These are phyloP conservation scores for Colletotrichum sojae DNA, from an alignment of 2,329 filamentous ascomycete species.

Conservation along the genomic window DNA sequence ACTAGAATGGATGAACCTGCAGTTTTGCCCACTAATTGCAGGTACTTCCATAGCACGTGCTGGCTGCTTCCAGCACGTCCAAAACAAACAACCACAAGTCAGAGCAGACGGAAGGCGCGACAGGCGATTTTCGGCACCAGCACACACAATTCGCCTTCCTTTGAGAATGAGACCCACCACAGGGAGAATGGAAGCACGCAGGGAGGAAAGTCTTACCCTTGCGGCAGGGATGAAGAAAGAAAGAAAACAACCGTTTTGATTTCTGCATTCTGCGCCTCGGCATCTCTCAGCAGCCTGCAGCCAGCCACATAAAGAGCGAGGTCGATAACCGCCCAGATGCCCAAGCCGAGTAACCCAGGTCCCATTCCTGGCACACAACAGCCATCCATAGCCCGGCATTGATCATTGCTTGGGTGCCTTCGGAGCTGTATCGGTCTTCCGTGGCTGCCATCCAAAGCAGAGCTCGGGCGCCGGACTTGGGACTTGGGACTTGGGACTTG, in stretches of 20 bases:
- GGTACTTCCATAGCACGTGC: constrained; percentile 16
- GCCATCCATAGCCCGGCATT: too few species aligned
- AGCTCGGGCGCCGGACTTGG: constrained; percentile 21
- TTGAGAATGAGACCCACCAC: background rate
- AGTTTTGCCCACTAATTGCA: too few species aligned
- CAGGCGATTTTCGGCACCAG: too few species aligned
- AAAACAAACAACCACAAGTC: constrained; percentile 8
- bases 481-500: background rate
- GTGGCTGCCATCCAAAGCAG: constrained; percentile 7
- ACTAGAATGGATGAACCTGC: too few species aligned
- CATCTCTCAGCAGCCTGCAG: constrained; percentile 1
- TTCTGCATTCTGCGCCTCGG: too few species aligned
- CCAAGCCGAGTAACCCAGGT: constrained; percentile 5
- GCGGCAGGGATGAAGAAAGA: constrained; percentile 15
- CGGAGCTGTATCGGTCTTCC: constrained; percentile 24
- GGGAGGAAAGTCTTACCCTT: constrained; percentile 12
- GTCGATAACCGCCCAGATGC: background rate
- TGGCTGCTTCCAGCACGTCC: constrained; percentile 9
- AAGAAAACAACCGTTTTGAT: background rate
- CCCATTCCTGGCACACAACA: background rate
- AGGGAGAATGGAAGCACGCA: constrained; percentile 16
- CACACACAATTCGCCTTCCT: background rate
- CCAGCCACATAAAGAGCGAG: background rate
- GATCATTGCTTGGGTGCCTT: background rate
- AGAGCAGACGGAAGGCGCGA: too few species aligned